Evolutionary conservation across 441 rosid genomes (phyloP), one percentile per base, ranked within the genome.

Genomic region (Kokia cookei): DNA sequence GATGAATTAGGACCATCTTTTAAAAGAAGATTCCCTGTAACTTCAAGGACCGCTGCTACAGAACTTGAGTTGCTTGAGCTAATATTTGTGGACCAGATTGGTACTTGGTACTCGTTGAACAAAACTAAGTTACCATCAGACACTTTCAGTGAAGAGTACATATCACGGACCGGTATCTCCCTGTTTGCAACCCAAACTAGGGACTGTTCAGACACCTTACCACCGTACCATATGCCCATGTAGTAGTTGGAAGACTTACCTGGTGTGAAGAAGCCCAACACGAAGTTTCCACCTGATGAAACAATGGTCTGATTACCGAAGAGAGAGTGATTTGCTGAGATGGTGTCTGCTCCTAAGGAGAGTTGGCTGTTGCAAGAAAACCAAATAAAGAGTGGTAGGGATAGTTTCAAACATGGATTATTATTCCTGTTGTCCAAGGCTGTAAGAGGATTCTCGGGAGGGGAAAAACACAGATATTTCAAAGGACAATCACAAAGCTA

Each of bases 151-250:
- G 86, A 77, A 29, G 83, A 72, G 48, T 2, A 50, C 2, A 40
- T 75, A 55, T 80, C 68, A 15, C 62, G 69, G 65, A 87, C 57
- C 0, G 85, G 85, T 1, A 17, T 63, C 19, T 79, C 84, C 67
- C 88, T 81, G 32, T 83, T 85, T 35, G 91, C 87, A 5, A 85
- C 85, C 88, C 90, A 85, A 53, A 85, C 89, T 11, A 35, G 9
- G 32, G 54, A 83, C 43, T 3, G 84, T 11, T 13, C 0, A 15
- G 87, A 71, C 24, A 91, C 72, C 53, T 76, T 69, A 3, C 74
- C 69, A 73, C 75, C 69, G 74, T 88, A 89, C 98, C 91, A 88
- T 71, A 87, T 87, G 58, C 93, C 94, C 69, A 93, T 77, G 63
- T 89, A 88, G 80, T 74, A 86, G 12, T 88, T 84, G 55, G 88